phyloP scores from a whole-genome alignment of 2,329 filamentous ascomycete species.

The Fonsecaea nubica region DNA sequence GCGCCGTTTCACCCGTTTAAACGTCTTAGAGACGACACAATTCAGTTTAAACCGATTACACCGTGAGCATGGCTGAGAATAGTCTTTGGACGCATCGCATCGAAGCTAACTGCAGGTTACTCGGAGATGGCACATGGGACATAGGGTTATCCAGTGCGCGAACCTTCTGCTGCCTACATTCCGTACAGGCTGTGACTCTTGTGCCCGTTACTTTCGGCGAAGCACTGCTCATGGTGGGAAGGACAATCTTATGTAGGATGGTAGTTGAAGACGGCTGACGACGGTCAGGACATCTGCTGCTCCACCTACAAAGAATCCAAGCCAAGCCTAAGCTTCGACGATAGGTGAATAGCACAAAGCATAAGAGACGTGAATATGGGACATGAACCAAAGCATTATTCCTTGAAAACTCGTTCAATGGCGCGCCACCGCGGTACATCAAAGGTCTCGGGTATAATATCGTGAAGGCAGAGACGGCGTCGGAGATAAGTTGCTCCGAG shows the following conservation, averaged over 20 bases:
- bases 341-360: not conserved
- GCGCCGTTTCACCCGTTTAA: slow-evolving; percentile 24
- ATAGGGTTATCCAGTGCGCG: not conserved
- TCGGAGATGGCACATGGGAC: not conserved
- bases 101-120: slow-evolving; percentile 20
- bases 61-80: slow-evolving; percentile 28
- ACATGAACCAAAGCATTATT: not conserved
- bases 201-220: slow-evolving; percentile 21
- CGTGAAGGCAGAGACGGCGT: not conserved
- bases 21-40: slow-evolving; percentile 25
- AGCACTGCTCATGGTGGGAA: slow-evolving; percentile 15
- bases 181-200: slow-evolving; percentile 62
- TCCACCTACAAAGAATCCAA: not conserved
- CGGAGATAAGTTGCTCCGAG: not conserved
- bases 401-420: not conserved
- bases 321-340: not conserved
- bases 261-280: not conserved
- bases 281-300: not conserved
- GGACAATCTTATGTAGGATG: not conserved
- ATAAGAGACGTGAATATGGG: not conserved
- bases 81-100: slow-evolving; percentile 26
- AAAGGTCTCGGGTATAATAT: not conserved
- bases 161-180: slow-evolving; percentile 73
- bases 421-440: not conserved
- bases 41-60: slow-evolving; percentile 23